Base-by-base conservation (phyloP, 805 yeast genomes). In the Groenewaldozyma salmanticensis region DNA sequence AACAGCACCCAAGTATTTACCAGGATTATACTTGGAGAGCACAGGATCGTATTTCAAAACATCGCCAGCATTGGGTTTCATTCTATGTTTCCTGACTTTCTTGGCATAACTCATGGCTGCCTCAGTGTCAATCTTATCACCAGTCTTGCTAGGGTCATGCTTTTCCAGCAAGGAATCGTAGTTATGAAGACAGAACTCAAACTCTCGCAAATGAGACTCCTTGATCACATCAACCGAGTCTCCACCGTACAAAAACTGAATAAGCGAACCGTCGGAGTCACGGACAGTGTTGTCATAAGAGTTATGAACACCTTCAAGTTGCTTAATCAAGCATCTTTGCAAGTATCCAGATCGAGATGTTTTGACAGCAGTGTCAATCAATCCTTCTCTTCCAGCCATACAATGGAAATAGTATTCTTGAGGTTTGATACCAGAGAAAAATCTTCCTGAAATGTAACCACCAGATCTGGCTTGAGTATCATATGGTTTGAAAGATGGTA, bases 321-420 rank as follows among this genome's bases (percentile, higher is more conserved):
- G 98, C 65, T 92, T 92, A 45, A 95, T 92, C 66, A 92, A 74
- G 75, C 99, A 94, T 68, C 99, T 80, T 68, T 92, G 99, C 63
- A 92, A 73, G 66, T 92, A 92, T 59, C 99, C 99, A 45, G 97
- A 88, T 67, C 96, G 80, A 17, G 96, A 85, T 6, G 99, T 92
- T 67, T 92, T 92, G 50, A 92, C 99, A 38, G 99, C 98, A 45
- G 99, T 92, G 73, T 92, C 99, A 68, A 92, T 92, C 58, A 92
- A 76, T 69, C 99, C 99, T 72, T 92, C 99, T 71, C 99, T 82
- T 67, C 99, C 99, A 42, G 99, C 98, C 98, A 92, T 92, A 72
- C 97, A 92, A 68, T 92, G 99, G 92, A 94, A 92, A 61, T 88
- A 92, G 66, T 94, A 92, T 64, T 92, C 99, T 66, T 92, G 99